A percentile compares a stretch with the other conserved stretches of the same genome.
Evolutionary conservation across 306 rosid species (phyloP).

Genomic region (Canavalia gladiata): DNA sequence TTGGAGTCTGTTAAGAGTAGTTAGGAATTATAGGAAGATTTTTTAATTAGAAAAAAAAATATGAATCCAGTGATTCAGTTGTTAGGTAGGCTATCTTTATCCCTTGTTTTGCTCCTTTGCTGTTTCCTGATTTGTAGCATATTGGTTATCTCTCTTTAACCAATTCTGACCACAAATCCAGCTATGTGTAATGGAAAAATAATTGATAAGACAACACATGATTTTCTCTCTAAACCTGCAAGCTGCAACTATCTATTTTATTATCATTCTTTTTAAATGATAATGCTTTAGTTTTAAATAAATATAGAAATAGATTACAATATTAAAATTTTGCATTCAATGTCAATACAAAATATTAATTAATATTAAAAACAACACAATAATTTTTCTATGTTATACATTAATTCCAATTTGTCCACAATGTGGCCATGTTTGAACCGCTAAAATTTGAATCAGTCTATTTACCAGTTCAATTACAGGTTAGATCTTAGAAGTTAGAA

Average conservation of each 20-base stretch:
- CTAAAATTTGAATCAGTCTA: conserved; percentile 8
- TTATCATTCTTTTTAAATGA: background rate
- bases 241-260: background rate
- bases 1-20: background rate
- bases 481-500: conserved; percentile 20
- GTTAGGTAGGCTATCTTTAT: background rate
- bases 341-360: background rate
- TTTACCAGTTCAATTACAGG: background rate
- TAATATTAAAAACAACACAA: background rate
- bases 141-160: background rate
- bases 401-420: conserved; percentile 3
- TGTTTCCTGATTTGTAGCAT: background rate
- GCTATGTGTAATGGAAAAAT: background rate
- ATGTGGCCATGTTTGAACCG: background rate
- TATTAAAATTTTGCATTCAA: background rate
- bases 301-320: background rate
- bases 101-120: background rate
- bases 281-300: conserved; percentile 1
- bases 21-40: conserved; percentile 2
- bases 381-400: background rate
- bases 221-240: background rate
- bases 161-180: background rate
- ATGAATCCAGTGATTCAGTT: background rate
- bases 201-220: background rate
- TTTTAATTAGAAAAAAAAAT: background rate